Evolutionary conservation across 106 monocot genomes (phyloP).

Genomic region (Dioscorea alata): DNA sequence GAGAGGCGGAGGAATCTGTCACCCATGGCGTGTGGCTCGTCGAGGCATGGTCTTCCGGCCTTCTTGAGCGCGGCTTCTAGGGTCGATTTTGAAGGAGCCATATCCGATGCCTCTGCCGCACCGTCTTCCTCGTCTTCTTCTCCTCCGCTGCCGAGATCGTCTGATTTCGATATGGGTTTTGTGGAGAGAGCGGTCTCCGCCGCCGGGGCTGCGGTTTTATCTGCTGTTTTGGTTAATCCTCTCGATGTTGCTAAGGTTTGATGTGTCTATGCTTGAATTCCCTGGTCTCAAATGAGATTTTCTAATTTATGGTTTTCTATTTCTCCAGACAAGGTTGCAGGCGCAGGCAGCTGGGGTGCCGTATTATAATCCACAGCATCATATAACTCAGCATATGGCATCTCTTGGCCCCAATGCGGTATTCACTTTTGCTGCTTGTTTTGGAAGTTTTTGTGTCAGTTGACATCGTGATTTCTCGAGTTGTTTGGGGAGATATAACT

Average conservation of each 20-base stretch:
- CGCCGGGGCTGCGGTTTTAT: constrained; percentile 83
- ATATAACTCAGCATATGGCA: constrained; percentile 33
- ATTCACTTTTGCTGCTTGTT: constrained; percentile 1
- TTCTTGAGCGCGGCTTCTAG: constrained; percentile 52
- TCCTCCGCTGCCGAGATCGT: not conserved
- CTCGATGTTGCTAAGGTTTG: constrained; percentile 91
- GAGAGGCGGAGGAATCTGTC: too few species aligned
- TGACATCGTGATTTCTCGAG: not conserved
- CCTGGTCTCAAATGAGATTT: too few species aligned
- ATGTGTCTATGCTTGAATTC: not conserved
- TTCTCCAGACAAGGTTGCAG: constrained; percentile 80
- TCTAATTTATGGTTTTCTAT: not conserved
- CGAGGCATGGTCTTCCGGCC: constrained; percentile 22
- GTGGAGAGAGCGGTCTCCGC: constrained; percentile 75
- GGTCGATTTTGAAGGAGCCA: constrained; percentile 40
- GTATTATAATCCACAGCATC: constrained; percentile 30
- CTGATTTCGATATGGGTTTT: constrained; percentile 49
- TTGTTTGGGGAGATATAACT: not conserved
- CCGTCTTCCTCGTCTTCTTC: not conserved
- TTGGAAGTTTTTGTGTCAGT: not conserved
- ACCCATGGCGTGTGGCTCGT: not conserved
- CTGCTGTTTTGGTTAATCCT: constrained; percentile 86
- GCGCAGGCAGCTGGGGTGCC: constrained; percentile 85
- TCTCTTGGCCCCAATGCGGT: constrained; percentile 49
- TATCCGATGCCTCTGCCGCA: constrained; percentile 14